These are phyloP conservation scores for Globisporangium lucens DNA, from an alignment of 352 stramenopile genomes.

Conservation along the genomic window DNA sequence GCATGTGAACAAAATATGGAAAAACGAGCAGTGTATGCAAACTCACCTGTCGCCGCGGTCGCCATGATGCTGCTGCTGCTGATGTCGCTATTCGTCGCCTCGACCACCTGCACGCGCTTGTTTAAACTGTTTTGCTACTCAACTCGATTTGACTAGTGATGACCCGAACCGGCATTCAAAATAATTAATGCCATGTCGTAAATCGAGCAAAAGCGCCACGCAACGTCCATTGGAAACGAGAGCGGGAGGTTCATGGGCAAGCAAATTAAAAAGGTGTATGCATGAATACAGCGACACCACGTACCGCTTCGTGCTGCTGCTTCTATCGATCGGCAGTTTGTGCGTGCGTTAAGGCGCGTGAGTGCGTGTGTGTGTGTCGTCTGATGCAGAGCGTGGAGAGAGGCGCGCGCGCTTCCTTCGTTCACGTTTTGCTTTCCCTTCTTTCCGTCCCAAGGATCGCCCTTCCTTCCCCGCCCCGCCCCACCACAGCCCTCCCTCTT, in stretches of 20 bases:
- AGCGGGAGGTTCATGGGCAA: neutral
- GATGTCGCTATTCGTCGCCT: neutral
- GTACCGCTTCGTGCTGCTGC: conserved; percentile 1
- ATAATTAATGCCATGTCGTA: neutral
- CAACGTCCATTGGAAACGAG: neutral
- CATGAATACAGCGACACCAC: neutral
- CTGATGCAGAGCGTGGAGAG: neutral
- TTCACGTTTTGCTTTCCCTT: neutral
- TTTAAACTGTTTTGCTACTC: neutral
- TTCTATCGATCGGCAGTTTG: neutral
- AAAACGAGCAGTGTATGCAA: neutral
- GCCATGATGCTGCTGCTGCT: conserved; percentile 2
- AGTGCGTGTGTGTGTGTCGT: neutral
- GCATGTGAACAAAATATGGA: conserved; percentile 8
- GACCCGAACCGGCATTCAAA: too few relatives aligned
- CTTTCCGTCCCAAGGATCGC: conserved; percentile 8
- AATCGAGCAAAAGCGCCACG: neutral
- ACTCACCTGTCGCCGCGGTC: conserved; percentile 6
- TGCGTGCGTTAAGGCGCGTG: neutral
- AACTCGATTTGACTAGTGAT: too few relatives aligned
- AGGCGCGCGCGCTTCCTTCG: conserved; percentile 7
- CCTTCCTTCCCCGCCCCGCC: neutral
- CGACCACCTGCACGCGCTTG: neutral
- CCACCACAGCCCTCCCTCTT: neutral
- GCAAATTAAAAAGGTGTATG: neutral